Base-by-base conservation (phyloP, 441 rosid genomes). In the Aleurites moluccanus region DNA sequence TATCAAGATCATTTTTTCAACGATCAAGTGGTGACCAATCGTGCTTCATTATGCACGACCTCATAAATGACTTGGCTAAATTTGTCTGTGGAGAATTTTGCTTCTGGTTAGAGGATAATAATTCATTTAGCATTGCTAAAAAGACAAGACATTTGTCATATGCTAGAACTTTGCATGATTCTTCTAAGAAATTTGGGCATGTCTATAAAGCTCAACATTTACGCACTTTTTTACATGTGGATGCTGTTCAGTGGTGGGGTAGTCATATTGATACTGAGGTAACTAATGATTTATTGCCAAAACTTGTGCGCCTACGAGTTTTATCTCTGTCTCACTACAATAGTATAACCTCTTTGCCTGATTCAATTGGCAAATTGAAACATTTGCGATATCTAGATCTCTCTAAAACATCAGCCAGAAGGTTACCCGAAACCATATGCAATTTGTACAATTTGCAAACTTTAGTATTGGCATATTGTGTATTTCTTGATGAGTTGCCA, bases 381-480 rank as follows among this genome's bases (percentile, higher is more conserved):
- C 81, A 76, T 67, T 65, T 82, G 20, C 83, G 81, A 1, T 77
- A 77, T 63, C 40, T 82, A n/a, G 75, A 85, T 61, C 83, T 85
- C 60, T 76, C 78, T 9, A 62, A 73, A 45, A 78, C 84, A n/a
- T 69, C 71, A 64, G 69, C 83, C 35, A 62, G 68, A 64, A 20
- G 40, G 61, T 76, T 85, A 33, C 86, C 83, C 10, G 63, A 66
- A 10, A 77, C 88, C 11, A 33, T 62, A 15, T 72, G 84, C 53
- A 64, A 23, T 18, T 83, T 85, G 21, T 77, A 61, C 53, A 77
- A 80, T 75, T 64, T 85, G 20, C 81, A 79, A 62, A 82, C 67
- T 42, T 67, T 83, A 55, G 57, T 68, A 53, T 76, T 85, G 61
- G 67, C 62, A 27, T 53, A 76, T 30, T 83, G 84, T 61, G 62